Conservation (phyloP, 139 green algal species). For the Dunaliella primolecta region DNA sequence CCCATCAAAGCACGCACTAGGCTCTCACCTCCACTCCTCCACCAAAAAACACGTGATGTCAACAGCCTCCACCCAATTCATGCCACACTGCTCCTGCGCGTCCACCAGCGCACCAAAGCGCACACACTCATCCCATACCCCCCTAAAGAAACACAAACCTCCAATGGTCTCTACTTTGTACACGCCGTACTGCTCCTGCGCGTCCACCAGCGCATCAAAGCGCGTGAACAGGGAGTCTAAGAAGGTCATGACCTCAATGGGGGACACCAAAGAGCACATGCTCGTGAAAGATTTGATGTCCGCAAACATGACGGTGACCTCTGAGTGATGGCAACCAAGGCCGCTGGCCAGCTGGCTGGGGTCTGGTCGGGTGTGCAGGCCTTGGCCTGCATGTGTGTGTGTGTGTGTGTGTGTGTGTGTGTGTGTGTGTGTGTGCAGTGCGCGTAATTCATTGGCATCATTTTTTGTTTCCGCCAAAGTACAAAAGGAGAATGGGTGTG, state of each 20-base stretch:
- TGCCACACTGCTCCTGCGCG: too few species aligned
- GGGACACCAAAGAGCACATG: slow-evolving; percentile 26
- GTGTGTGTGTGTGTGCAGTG: not conserved
- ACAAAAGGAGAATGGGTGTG: too few species aligned
- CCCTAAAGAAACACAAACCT: too few species aligned
- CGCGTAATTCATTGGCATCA: too few species aligned
- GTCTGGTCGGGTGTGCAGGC: not conserved
- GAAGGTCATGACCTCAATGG: slow-evolving; percentile 30
- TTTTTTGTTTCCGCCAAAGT: too few species aligned
- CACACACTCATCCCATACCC: too few species aligned
- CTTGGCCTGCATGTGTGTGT: not conserved
- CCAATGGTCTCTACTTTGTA: slow-evolving; percentile 41
- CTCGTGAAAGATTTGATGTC: slow-evolving; percentile 6
- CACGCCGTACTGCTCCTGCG: slow-evolving; percentile 9
- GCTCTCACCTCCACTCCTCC: too few species aligned
- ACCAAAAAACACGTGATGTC: too few species aligned
- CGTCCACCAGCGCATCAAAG: slow-evolving; percentile 23
- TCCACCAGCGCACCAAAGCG: too few species aligned
- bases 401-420: not conserved
- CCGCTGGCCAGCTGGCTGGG: not conserved
- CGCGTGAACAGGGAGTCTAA: slow-evolving; percentile 25
- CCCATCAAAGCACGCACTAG: too few species aligned
- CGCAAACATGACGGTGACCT: slow-evolving; percentile 5
- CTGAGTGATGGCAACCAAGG: not conserved
- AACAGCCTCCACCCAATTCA: too few species aligned